Conservation (phyloP, 2,329 filamentous ascomycete species). For the Pestalotiopsis fici region DNA sequence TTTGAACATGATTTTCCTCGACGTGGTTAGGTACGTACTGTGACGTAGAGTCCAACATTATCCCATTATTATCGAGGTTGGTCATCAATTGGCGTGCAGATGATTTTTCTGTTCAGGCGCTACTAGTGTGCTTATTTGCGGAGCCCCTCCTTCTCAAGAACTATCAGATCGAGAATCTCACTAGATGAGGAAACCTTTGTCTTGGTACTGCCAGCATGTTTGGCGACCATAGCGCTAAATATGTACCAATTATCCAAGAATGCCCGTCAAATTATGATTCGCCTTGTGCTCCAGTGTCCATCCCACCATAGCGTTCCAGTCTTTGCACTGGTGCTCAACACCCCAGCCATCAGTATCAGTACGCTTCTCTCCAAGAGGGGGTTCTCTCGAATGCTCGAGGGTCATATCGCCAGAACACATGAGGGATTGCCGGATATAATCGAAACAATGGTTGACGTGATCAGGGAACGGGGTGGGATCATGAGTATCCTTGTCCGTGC, state of each 20-base stretch:
- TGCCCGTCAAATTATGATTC: neutral
- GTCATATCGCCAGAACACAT: constrained; percentile 2
- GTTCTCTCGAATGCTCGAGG: neutral
- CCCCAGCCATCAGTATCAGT: neutral
- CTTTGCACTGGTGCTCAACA: neutral
- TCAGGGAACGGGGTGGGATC: neutral
- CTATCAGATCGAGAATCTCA: no score
- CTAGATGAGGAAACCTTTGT: no score
- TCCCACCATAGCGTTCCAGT: neutral
- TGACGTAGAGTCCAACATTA: no score
- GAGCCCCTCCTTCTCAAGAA: no score
- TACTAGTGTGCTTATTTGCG: no score
- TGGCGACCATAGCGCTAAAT: no score
- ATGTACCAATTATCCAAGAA: neutral
- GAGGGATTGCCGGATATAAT: constrained; percentile 1
- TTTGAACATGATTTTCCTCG: no score
- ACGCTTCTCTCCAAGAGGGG: neutral
- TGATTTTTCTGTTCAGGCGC: no score
- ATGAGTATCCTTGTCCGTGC: neutral
- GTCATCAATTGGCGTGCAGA: no score
- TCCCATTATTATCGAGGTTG: no score
- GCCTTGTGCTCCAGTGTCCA: neutral
- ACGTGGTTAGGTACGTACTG: no score
- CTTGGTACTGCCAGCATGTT: no score
- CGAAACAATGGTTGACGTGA: neutral